Percentiles rank a stretch among this genome's conserved stretches.
Evolutionary conservation across 768 basidiomycete genomes (phyloP).

Genomic region (Lentinula guzmanii): DNA sequence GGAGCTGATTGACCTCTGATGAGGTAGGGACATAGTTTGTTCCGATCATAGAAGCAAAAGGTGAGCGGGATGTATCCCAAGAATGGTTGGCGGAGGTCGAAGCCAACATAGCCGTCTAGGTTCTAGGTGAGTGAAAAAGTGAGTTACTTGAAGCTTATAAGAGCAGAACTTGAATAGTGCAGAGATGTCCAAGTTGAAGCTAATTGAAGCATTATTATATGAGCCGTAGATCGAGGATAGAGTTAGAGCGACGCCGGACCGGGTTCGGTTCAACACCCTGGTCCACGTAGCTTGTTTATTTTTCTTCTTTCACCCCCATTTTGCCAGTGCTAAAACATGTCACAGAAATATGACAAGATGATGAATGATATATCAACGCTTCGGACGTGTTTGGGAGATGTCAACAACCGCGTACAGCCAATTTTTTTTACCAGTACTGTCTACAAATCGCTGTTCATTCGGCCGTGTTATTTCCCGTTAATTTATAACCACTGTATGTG

Average conservation of each 20-base stretch:
- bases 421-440: not conserved
- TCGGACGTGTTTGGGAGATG: not conserved
- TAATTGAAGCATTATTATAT: no score
- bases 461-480: not conserved
- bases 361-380: not conserved
- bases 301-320: not conserved
- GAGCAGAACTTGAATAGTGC: no score
- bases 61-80: not conserved
- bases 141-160: not conserved
- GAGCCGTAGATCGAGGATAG: no score
- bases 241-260: no score
- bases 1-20: not conserved
- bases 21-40: not conserved
- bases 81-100: not conserved
- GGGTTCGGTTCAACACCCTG: not conserved
- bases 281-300: not conserved
- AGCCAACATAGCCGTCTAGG: not conserved
- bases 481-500: not conserved
- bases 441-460: not conserved
- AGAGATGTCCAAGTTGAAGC: no score
- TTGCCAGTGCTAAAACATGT: not conserved
- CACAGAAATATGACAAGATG: not conserved
- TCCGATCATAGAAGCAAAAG: not conserved
- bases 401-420: not conserved
- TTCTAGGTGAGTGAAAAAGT: not conserved